These are phyloP conservation scores for Huntiella decipiens DNA, from an alignment of 2,329 filamentous ascomycete species.

Conservation along the genomic window DNA sequence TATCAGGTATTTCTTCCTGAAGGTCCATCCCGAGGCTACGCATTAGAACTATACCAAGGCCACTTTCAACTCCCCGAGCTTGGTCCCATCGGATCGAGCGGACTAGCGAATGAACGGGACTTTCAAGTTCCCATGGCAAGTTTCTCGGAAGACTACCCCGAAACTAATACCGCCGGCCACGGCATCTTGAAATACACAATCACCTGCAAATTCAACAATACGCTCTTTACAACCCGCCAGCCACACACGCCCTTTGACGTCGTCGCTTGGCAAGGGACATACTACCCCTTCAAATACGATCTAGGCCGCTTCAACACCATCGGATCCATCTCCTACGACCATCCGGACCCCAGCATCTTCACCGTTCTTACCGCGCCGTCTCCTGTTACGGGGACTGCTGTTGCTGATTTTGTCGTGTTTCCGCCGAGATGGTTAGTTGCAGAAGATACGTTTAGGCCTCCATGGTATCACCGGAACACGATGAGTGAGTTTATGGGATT, in stretches of 20 bases:
- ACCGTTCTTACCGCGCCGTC: slow-evolving; percentile 49
- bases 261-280: slow-evolving; percentile 64
- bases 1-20: slow-evolving; percentile 45
- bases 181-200: slow-evolving; percentile 26
- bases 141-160: slow-evolving; percentile 36
- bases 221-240: slow-evolving; percentile 46
- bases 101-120: slow-evolving; percentile 49
- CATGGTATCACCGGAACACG: slow-evolving; percentile 54
- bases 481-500: slow-evolving; percentile 48
- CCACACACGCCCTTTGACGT: slow-evolving; percentile 59
- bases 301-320: slow-evolving; percentile 59
- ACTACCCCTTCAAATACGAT: slow-evolving; percentile 69
- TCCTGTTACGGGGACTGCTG: slow-evolving; percentile 39
- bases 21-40: slow-evolving; percentile 46
- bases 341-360: slow-evolving; percentile 63
- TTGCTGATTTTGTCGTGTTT: slow-evolving; percentile 57
- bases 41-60: slow-evolving; percentile 49
- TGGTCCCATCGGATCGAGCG: slow-evolving; percentile 49
- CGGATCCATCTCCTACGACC: slow-evolving; percentile 54
- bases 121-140: slow-evolving; percentile 50
- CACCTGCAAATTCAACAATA: slow-evolving; percentile 46
- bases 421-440: slow-evolving; percentile 52
- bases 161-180: slow-evolving; percentile 18
- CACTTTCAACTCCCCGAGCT: slow-evolving; percentile 49
- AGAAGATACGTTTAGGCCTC: slow-evolving; percentile 51